Base-by-base conservation (phyloP, 495 filamentous ascomycete species). In the Hypomontagnella submonticulosa region DNA sequence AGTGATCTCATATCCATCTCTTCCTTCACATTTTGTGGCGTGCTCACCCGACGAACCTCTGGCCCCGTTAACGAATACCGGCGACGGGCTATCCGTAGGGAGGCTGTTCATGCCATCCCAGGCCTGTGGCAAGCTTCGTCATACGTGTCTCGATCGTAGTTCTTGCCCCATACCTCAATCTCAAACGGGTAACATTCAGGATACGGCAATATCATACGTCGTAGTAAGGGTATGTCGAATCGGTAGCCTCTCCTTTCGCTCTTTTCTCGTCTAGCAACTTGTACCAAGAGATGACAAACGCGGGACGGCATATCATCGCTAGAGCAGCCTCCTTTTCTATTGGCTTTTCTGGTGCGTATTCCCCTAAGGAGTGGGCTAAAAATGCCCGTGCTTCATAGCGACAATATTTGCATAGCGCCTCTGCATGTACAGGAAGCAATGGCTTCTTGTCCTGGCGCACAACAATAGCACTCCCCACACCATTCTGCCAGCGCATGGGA, bases 391-490 rank as follows among this genome's bases (percentile, higher is more conserved):
- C 50, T 1, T 57, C 40, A n/a, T 60, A 18, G 1, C 36, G 59
- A 32, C 66, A 63, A 32, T 63, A 69, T 23, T 11, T 51, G 20
- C 54, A 69, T 19, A 69, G 34, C 9, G 60, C 66, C 50, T 63
- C 66, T 2, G 27, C 44, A 13, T 69, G 66, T 43, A 48, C 38
- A 20, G 36, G 54, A 4, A 20, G 53, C 4, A 69, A 15, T 9
- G 66, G 66, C 20, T 69, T 69, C 49, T 61, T 54, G 13, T 69
- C 66, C 36, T 63, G 54, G 11, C 66, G 66, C 18, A 61, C 66
- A 18, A 69, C 43, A 2, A 69, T 57, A 11, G 16, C 19, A 44
- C 55, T 69, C 36, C 65, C 65, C n/a, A 52, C 65, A 0, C 8
- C 5, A 1, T 51, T 56, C 34, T 68, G 65, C 65, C 65, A 68